These are phyloP conservation scores for Glycine latifolia DNA, from an alignment of 306 rosid species.

Conservation along the genomic window DNA sequence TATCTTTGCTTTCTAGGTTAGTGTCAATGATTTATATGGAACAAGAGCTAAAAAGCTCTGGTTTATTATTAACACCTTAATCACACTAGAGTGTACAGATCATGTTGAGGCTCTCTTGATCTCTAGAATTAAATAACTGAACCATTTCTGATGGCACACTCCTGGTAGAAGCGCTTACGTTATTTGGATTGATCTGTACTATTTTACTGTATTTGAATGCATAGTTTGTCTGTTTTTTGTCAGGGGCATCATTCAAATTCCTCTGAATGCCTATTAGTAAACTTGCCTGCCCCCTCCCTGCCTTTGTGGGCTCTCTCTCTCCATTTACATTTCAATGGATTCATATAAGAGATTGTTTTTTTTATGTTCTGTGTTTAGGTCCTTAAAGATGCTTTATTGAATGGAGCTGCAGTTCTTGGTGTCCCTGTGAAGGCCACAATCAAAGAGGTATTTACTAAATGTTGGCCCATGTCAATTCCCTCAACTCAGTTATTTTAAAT, in stretches of 20 bases:
- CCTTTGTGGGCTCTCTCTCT: neutral
- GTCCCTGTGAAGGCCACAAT: constrained; percentile 96
- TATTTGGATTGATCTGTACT: constrained; percentile 32
- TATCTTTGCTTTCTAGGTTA: neutral
- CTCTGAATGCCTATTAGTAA: neutral
- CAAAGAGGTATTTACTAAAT: constrained; percentile 76
- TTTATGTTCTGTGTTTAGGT: constrained; percentile 63
- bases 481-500: constrained; percentile 10
- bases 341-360: constrained; percentile 28
- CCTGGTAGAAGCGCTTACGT: constrained; percentile 5
- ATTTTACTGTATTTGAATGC: constrained; percentile 17
- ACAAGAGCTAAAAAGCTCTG: constrained; percentile 30
- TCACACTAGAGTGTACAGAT: constrained; percentile 35
- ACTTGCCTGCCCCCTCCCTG: constrained; percentile 16
- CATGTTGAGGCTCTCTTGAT: constrained; percentile 17
- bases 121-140: constrained; percentile 28
- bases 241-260: neutral
- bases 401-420: constrained; percentile 95
- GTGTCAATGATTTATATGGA: constrained; percentile 13
- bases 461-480: constrained; percentile 2
- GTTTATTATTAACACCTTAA: constrained; percentile 24
- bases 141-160: constrained; percentile 31
- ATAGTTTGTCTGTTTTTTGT: constrained; percentile 13
- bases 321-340: neutral
- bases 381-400: constrained; percentile 78